Evolutionary conservation across 1,284 basidiomycete genomes (phyloP), one percentile per base, ranked within the genome.

Genomic region (Sanghuangporus sanghuang): DNA sequence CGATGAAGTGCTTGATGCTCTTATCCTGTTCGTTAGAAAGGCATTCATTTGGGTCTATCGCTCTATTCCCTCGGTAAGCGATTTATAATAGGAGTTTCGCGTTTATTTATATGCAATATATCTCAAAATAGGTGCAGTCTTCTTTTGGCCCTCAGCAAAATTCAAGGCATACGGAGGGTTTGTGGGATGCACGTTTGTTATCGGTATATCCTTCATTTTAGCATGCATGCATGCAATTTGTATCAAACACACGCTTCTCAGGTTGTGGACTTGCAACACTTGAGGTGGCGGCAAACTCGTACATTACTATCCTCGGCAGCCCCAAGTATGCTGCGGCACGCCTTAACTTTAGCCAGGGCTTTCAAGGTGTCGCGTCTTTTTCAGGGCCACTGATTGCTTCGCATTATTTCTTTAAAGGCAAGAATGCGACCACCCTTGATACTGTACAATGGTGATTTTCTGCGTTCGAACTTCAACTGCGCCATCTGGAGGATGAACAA

Each of bases 131-230:
- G 85, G 85, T 46, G 89, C 89, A 12, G 81, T 92, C 67, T 85
- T 90, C 72, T 92, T 90, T 78, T 92, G 90, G 90, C 90, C 90
- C 2, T 88, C 86, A 40, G 89, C 90, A 40, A 85, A 82, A 69
- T 90, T 80, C 69, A 73, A 76, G 60, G 80, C 77, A 57, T 92
- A 89, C 67, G 88, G 85, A 52, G 90, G 89, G 32, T 92, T 92
- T 71, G 87, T 92, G 57, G 83, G 84, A 52, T 85, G 84, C 71
- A 91, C 89, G 0, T 89, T 84, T 69, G 81, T 86, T 55, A 87
- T 86, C 61, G 84, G 85, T 82, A 65, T 67, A 32, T 32, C 75
- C 66, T 36, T 57, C 16, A 39, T 23, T 9, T 44, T 11, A 27
- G 55, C 48, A 35, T 32, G 62, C 14, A 11, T 16, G 21, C 44